Base-by-base conservation (phyloP, 345 rosid species). In the Carallia pectinifolia region DNA sequence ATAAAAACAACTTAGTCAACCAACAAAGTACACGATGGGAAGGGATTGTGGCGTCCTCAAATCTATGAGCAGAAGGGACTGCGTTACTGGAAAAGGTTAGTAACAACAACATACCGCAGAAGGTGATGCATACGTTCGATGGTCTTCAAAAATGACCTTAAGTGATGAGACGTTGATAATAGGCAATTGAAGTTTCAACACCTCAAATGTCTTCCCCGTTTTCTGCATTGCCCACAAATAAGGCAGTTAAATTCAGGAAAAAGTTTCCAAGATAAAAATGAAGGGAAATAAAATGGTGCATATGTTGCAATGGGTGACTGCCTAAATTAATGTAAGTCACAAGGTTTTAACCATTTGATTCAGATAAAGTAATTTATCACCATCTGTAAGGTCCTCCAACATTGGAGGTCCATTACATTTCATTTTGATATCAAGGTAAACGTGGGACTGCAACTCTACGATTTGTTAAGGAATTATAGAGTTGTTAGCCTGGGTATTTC, bases 81-180 rank as follows among this genome's bases (percentile, higher is more conserved):
- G 12, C 1, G 1, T 0, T 44, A 10, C 12, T 44, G 17, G 4
- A 44, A 12, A 44, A 44, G 50, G 50, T 44, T 10, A 12, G 17
- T 47, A 55, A 64, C 61, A 61, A 80, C 62, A 71, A 85, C 98
- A 85, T 92, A 95, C 99, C 72, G 91, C 89, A 65, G 86, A 83
- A 75, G 86, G 73, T 34, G 97, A 88, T 62, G 96, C 97, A 80
- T 86, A 89, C 29, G 99, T 95, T 74, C 98, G 88, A 71, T 90
- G 96, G 81, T 95, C 99, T 80, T 95, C 97, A 80, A 83, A 90
- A 72, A 87, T 55, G 58, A 95, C 87, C 84, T 85, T 90, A 59
- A 92, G 93, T 17, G 99, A 90, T 63, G 94, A 87, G 73, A 78
- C 72, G 50, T 86, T 80, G 81, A 95, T 84, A 65, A 88, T 81